Conservation (phyloP, 2,329 filamentous ascomycete genomes). For the Aspergillus sp. region DNA sequence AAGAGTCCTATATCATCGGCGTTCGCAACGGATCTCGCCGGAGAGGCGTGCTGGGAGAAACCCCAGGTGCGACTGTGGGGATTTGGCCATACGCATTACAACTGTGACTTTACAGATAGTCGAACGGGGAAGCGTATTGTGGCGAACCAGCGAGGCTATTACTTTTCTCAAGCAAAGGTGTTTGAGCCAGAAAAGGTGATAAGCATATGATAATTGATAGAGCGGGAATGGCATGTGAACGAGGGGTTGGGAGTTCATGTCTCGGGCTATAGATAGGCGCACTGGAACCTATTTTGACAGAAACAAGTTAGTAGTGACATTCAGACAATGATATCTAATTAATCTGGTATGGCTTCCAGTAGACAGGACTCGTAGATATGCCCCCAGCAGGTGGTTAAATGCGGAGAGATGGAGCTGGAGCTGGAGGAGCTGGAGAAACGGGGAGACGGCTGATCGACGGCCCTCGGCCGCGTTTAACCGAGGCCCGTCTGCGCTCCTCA, state of each 20-base stretch:
- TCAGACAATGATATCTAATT: background rate
- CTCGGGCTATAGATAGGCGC: background rate
- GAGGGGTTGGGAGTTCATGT: background rate
- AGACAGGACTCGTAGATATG: background rate
- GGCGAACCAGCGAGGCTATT: constrained; percentile 47
- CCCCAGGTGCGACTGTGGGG: constrained; percentile 47
- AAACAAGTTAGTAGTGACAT: background rate
- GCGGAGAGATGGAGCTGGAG: background rate
- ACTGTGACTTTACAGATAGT: constrained; percentile 42
- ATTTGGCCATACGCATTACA: constrained; percentile 55
- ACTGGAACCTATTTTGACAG: background rate
- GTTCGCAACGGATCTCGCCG: constrained; percentile 48
- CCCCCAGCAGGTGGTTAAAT: background rate
- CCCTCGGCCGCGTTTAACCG: constrained; percentile 5
- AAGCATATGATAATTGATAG: constrained; percentile 13
- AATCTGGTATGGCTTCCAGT: too few species aligned
- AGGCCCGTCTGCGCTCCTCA: background rate
- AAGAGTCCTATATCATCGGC: constrained; percentile 38
- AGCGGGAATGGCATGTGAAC: background rate
- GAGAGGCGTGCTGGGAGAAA: constrained; percentile 43
- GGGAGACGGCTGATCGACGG: constrained; percentile 7
- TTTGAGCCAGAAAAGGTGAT: constrained; percentile 38
- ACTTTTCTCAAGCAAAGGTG: constrained; percentile 40
- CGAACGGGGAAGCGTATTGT: constrained; percentile 37
- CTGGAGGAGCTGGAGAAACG: too few species aligned